Percentiles rank a stretch among this genome's conserved stretches.
Evolutionary conservation across 306 rosid species (phyloP).

Genomic region (Ziziphus jujuba): DNA sequence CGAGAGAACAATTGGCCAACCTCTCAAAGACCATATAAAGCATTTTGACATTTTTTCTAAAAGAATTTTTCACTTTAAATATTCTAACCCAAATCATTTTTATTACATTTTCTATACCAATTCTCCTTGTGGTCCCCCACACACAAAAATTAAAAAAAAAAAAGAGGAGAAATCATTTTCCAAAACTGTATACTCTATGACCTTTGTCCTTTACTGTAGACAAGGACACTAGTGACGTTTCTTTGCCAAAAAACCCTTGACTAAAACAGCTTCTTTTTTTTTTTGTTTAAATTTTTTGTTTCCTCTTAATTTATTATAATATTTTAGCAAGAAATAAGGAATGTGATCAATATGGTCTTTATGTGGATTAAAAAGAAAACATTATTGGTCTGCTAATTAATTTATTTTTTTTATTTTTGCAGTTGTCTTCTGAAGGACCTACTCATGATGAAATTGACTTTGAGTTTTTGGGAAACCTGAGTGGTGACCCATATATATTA

Average conservation of each 20-base stretch:
- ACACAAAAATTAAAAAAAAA: too few species aligned
- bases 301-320: too few species aligned
- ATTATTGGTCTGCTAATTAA: not conserved
- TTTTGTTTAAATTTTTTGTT: too few species aligned
- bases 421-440: conserved; percentile 76
- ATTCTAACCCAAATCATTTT: not conserved
- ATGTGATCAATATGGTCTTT: not conserved
- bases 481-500: conserved; percentile 75
- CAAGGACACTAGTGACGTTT: too few species aligned
- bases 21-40: not conserved
- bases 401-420: conserved; percentile 16
- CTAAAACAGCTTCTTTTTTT: too few species aligned
- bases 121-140: too few species aligned
- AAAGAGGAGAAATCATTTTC: too few species aligned
- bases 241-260: too few species aligned
- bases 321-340: not conserved
- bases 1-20: not conserved
- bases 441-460: conserved; percentile 90
- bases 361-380: too few species aligned
- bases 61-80: not conserved
- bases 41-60: not conserved
- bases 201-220: too few species aligned
- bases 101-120: too few species aligned
- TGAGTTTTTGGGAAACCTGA: conserved; percentile 85
- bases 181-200: too few species aligned